Base-by-base conservation (phyloP, 768 basidiomycete species). In the Cystofilobasidium bisporidii region DNA sequence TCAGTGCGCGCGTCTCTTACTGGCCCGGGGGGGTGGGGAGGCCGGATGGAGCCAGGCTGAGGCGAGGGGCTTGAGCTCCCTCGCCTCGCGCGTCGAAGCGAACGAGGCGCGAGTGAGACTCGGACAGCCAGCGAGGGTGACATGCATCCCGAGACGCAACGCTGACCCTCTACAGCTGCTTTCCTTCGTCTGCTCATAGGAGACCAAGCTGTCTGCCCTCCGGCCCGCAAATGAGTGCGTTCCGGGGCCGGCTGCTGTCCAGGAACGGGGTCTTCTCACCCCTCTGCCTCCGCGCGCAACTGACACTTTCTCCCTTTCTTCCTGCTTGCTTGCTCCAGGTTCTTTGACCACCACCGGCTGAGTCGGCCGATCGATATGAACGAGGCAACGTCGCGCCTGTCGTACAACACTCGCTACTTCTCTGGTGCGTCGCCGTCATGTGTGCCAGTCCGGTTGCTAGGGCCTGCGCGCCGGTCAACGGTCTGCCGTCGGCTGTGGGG, bases 361-460 rank as follows among this genome's bases (percentile, higher is more conserved):
- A 76, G 75, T 22, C 63, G 77, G 56, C 76, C 76, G 26, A 73
- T 71, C n/a, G 75, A 78, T 59, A 70, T 78, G 65, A 77, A 75
- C 64, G 77, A 78, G 59, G 73, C 74, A 10, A 78, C 77, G 12
- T 71, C 72, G 26, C 85, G 91, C 68, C 89, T 93, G 83, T 89
- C 89, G 28, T 91, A 94, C 81, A 94, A 94, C 80, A 91, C 91
- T 18, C 74, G 76, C 61, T 73, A 77, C 63, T 76, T 71, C 70
- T 71, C 78, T 83, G 89, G 90, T 63, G 20, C 24, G 61, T 36
- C 4, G 47, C 41, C 36, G 5, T 36, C 36, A 36, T n/a, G n/a
- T n/a, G n/a, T n/a, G n/a, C n/a, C 40, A 41, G 40, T 41, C 40
- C 17, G 40, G 10, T 41, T 41, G 40, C 40, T 9, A 41, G 40